A percentile compares a stretch with the other conserved stretches of the same genome.
Conservation (phyloP, 345 rosid species). For the Isatis tinctoria region DNA sequence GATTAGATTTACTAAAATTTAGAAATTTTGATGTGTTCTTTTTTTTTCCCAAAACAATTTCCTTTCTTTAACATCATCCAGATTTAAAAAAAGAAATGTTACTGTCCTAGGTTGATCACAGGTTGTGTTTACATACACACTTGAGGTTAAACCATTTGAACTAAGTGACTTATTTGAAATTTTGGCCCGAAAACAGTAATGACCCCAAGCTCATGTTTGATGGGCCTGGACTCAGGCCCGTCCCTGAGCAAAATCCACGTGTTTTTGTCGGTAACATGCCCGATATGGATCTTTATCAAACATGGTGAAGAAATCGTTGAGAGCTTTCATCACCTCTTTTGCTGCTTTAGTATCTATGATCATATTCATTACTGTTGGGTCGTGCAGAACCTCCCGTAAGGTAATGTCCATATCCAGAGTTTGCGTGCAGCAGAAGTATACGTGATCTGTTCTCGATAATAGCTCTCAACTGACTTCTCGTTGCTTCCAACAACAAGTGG, state of each 20-base stretch:
- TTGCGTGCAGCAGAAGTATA: slow-evolving; percentile 74
- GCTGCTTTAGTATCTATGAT: slow-evolving; percentile 98
- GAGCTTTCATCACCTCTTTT: slow-evolving; percentile 79
- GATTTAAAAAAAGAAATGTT: no score
- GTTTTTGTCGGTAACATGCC: slow-evolving; percentile 96
- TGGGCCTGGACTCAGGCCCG: no score
- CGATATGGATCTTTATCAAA: slow-evolving; percentile 58
- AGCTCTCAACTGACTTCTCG: slow-evolving; percentile 72
- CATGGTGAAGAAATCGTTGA: slow-evolving; percentile 80
- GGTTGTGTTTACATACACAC: no score
- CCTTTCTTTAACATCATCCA: no score
- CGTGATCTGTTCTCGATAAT: slow-evolving; percentile 87
- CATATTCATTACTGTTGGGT: slow-evolving; percentile 78
- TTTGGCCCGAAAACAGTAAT: no score
- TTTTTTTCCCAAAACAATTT: no score
- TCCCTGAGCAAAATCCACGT: slow-evolving; percentile 93
- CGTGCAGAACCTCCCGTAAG: slow-evolving; percentile 76
- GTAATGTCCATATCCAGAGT: slow-evolving; percentile 94
- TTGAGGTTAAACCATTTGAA: no score
- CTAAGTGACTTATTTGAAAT: no score
- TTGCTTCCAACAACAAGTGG: slow-evolving; percentile 85
- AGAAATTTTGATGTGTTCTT: no score
- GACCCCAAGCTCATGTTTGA: no score
- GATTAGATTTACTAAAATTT: no score
- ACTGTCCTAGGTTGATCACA: no score